These are phyloP conservation scores for Podospora pseudocomata DNA, from an alignment of 495 filamentous ascomycete species.

Conservation along the genomic window DNA sequence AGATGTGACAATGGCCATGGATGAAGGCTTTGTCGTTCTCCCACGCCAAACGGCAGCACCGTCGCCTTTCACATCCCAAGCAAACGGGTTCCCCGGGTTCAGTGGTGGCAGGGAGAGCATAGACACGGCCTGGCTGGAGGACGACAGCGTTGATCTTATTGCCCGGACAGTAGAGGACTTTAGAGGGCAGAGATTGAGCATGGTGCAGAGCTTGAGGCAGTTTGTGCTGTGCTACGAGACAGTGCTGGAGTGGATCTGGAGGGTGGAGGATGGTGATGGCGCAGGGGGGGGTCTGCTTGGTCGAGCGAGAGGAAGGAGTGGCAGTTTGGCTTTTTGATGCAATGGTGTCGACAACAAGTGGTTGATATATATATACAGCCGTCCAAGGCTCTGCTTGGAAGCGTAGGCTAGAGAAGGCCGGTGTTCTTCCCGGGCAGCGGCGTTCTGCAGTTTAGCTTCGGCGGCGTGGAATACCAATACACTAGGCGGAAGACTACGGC, in stretches of 20 bases:
- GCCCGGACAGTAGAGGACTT: constrained; percentile 87
- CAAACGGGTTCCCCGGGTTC: background rate
- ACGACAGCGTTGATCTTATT: constrained; percentile 70
- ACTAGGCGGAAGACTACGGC: too few relatives aligned
- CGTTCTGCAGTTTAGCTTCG: too few relatives aligned
- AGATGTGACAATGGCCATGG: constrained; percentile 39
- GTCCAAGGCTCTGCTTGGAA: too few relatives aligned
- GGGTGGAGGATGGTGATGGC: constrained; percentile 34
- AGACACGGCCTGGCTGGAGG: constrained; percentile 42
- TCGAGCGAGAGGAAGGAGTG: constrained; percentile 25
- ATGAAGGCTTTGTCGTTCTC: background rate
- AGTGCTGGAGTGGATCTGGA: constrained; percentile 77
- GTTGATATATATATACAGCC: constrained; percentile 2
- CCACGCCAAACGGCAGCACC: background rate
- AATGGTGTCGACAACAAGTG: background rate
- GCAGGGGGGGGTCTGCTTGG: background rate
- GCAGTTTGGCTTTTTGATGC: constrained; percentile 24
- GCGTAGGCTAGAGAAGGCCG: too few relatives aligned
- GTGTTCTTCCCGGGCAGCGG: background rate
- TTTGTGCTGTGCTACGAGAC: constrained; percentile 97
- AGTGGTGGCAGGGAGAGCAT: constrained; percentile 13
- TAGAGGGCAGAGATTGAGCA: constrained; percentile 79
- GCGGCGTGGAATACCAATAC: too few relatives aligned
- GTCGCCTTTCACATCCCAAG: background rate
- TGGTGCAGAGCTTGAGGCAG: constrained; percentile 94